Conservation (phyloP, 768 basidiomycete species). For the Heimioporus sp. region DNA sequence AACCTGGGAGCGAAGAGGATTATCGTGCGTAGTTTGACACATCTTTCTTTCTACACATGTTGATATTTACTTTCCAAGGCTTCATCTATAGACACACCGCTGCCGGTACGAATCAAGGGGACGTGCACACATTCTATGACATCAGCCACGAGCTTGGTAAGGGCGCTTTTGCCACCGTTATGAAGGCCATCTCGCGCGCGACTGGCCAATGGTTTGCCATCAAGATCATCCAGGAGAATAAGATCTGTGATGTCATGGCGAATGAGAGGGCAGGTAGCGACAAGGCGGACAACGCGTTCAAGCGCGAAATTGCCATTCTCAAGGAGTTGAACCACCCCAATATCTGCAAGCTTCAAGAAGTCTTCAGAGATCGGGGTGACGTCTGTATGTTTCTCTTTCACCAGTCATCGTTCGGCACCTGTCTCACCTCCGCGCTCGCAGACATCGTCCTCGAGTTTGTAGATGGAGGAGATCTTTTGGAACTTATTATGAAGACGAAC, state of each 20-base stretch:
- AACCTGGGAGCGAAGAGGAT: conserved; percentile 57
- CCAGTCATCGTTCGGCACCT: no score
- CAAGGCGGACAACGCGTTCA: conserved; percentile 42
- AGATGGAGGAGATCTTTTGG: conserved; percentile 86
- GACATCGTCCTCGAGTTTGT: conserved; percentile 81
- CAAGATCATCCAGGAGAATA: conserved; percentile 73
- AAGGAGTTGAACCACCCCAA: conserved; percentile 75
- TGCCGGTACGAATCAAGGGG: conserved; percentile 45
- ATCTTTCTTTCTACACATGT: neutral
- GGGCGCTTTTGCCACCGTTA: conserved; percentile 90
- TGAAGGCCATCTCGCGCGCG: conserved; percentile 70
- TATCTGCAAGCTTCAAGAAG: conserved; percentile 77
- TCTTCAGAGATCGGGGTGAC: conserved; percentile 63
- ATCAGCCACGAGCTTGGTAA: conserved; percentile 73
- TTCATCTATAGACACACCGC: conserved; percentile 72
- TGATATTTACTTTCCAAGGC: conserved; percentile 37
- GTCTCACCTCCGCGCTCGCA: no score
- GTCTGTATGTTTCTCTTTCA: conserved; percentile 59
- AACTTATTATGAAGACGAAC: conserved; percentile 61
- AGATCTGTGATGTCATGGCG: conserved; percentile 40
- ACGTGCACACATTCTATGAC: conserved; percentile 67
- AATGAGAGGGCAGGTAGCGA: no score
- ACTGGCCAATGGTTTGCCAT: conserved; percentile 81
- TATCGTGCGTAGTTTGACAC: conserved; percentile 53
- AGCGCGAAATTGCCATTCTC: conserved; percentile 78